A percentile compares a stretch with the other conserved stretches of the same genome.
Conservation (phyloP, 768 basidiomycete species). For the Boletus vermiculosoides region DNA sequence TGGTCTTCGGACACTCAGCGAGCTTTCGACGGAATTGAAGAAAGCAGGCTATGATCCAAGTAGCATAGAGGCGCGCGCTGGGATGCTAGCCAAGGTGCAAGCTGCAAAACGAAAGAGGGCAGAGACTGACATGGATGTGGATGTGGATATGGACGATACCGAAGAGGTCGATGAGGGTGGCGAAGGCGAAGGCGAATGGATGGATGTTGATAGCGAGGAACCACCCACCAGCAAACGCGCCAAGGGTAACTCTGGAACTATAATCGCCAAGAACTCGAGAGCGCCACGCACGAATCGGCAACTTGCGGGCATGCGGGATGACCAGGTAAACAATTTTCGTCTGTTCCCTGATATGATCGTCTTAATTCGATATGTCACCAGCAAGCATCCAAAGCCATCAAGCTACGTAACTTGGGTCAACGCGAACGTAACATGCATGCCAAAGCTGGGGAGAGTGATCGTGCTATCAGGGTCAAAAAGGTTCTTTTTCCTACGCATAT, state of each 20-base stretch:
- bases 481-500: conserved; percentile 41
- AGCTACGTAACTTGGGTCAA: conserved; percentile 84
- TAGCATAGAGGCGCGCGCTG: conserved; percentile 85
- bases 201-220: conserved; percentile 54
- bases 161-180: conserved; percentile 36
- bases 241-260: conserved; percentile 61
- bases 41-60: conserved; percentile 88
- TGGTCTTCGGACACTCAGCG: conserved; percentile 61
- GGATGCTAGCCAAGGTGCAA: conserved; percentile 71
- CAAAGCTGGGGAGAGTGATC: conserved; percentile 88
- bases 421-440: conserved; percentile 84
- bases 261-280: conserved; percentile 48
- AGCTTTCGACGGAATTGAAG: conserved; percentile 80
- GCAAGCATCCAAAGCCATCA: conserved; percentile 79
- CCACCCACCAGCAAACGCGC: conserved; percentile 54
- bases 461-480: conserved; percentile 80
- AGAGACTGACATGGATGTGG: conserved; percentile 54
- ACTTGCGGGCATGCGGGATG: conserved; percentile 76
- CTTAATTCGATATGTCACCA: conserved; percentile 27
- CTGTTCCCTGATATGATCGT: background rate
- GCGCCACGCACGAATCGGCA: conserved; percentile 71
- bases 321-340: conserved; percentile 42
- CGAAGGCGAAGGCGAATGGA: conserved; percentile 49
- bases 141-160: conserved; percentile 60
- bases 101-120: conserved; percentile 62